phyloP scores from a whole-genome alignment of 192 early-diverging fungal genomes.

The Coemansia sp. region DNA sequence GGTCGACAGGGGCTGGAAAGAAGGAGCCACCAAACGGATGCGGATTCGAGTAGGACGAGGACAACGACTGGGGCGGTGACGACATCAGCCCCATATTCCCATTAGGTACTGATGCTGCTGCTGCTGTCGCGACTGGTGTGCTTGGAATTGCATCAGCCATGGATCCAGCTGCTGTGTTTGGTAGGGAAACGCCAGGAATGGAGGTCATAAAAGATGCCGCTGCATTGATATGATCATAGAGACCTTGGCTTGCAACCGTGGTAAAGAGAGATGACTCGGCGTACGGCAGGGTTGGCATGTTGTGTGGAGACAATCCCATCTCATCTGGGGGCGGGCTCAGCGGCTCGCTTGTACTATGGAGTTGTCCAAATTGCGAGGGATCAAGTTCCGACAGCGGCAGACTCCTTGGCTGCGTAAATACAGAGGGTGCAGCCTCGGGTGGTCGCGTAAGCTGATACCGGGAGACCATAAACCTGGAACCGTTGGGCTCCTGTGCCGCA shows the following conservation, averaged over 20 bases:
- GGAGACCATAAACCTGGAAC: not conserved
- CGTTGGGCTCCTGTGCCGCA: not conserved
- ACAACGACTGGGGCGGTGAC: constrained; percentile 1
- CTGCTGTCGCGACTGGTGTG: not conserved
- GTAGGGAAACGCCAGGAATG: not conserved
- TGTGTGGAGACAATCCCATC: not conserved
- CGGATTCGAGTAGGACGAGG: not conserved
- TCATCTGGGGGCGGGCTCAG: not conserved
- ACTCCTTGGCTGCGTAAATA: not conserved
- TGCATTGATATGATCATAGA: not conserved
- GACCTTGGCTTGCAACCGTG: not conserved
- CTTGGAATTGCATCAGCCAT: not conserved
- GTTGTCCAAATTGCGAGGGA: not conserved
- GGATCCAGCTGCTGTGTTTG: not conserved
- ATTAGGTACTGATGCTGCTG: not conserved
- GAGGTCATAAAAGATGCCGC: not conserved
- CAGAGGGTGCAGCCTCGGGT: not conserved
- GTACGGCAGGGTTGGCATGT: not conserved
- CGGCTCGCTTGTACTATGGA: not conserved
- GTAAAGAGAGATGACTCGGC: constrained; percentile 1
- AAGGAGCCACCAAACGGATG: not conserved
- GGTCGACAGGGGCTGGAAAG: not conserved
- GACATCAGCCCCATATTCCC: not conserved
- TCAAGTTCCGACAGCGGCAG: not conserved
- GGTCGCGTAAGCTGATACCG: not conserved